phyloP scores from a whole-genome alignment of 306 rosid species.

The Cucurbita moschata region DNA sequence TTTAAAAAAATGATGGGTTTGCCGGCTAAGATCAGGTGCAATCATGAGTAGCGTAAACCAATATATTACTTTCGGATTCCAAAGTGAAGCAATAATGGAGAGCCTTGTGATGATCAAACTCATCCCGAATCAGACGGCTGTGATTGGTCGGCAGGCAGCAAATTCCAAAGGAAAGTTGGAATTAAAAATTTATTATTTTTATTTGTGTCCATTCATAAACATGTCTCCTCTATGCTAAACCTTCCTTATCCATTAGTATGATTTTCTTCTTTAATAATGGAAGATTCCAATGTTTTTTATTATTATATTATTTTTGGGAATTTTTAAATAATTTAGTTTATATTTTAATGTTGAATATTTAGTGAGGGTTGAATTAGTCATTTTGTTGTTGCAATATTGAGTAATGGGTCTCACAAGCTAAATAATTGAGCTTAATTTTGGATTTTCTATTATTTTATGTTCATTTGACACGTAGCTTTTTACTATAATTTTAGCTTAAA shows the following conservation, averaged over 20 bases:
- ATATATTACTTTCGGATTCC: neutral
- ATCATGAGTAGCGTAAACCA: neutral
- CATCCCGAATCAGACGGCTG: neutral
- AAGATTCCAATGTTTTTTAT: neutral
- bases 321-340: neutral
- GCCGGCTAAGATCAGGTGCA: neutral
- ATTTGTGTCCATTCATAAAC: neutral
- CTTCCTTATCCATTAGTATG: neutral
- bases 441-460: too few relatives aligned
- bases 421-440: neutral
- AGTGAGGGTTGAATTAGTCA: neutral
- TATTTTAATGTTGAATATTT: neutral
- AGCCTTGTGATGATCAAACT: neutral
- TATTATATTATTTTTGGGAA: neutral
- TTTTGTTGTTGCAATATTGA: neutral
- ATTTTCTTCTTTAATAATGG: neutral
- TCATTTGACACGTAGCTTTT: too few relatives aligned
- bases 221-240: neutral
- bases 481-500: too few relatives aligned
- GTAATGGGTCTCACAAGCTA: neutral
- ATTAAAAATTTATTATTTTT: too few relatives aligned
- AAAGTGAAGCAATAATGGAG: neutral
- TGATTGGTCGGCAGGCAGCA: neutral
- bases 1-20: neutral
- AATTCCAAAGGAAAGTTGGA: neutral